Evolutionary conservation across 176 grass and related monocot genomes (phyloP).

Genomic region (Oryza glumipatula): DNA sequence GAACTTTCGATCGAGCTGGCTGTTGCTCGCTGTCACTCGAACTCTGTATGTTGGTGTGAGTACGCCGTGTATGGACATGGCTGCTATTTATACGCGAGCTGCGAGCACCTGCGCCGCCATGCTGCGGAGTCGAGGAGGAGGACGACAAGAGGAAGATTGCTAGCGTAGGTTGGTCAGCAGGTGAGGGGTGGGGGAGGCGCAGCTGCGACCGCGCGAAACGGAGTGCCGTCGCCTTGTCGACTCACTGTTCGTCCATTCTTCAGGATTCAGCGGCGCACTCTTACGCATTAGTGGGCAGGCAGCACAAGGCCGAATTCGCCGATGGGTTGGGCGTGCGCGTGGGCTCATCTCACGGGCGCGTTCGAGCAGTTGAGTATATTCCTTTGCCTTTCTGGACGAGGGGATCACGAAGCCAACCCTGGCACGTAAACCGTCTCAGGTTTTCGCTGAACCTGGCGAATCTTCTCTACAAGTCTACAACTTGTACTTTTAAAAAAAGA

Average conservation of each 20-base stretch:
- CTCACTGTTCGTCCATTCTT: background rate
- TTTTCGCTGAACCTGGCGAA: background rate
- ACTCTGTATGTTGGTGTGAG: background rate
- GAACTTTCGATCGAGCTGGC: background rate
- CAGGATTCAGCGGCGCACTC: background rate
- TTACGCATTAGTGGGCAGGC: too few species aligned
- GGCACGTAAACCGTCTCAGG: background rate
- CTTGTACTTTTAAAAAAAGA: background rate
- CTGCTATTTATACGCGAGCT: conserved; percentile 38
- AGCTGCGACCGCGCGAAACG: background rate
- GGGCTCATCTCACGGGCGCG: too few species aligned
- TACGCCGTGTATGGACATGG: background rate
- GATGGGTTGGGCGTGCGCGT: background rate
- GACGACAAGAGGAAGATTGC: background rate
- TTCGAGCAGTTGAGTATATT: background rate
- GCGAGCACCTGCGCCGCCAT: too few species aligned
- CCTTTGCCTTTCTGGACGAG: background rate
- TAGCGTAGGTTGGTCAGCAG: background rate
- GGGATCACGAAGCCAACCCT: background rate
- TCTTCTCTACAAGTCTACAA: background rate
- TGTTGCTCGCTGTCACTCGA: background rate
- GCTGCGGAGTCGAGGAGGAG: background rate
- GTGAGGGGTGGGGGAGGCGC: background rate
- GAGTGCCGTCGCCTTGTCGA: background rate
- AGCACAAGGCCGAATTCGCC: background rate